These are phyloP conservation scores for Rhipidocladum racemiflorum DNA, from an alignment of 176 grass and related monocot genomes.

Conservation along the genomic window DNA sequence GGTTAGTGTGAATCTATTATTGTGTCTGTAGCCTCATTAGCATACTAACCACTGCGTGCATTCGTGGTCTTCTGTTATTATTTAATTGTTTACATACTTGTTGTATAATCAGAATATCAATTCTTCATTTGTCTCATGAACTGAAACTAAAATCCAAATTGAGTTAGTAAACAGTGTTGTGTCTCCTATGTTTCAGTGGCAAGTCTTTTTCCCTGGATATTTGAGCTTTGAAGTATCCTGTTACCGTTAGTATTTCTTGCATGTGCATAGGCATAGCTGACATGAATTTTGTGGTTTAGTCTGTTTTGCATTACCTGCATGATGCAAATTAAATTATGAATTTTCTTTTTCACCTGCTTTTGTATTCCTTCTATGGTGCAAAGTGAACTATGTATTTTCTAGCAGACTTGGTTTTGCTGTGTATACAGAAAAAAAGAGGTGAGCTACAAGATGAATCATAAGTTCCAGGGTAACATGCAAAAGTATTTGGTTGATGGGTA, in stretches of 20 bases:
- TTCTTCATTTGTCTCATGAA: not conserved
- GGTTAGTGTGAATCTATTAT: too few relatives aligned
- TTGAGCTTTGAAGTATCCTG: not conserved
- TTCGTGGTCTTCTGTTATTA: not conserved
- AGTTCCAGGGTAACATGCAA: slow-evolving; percentile 87
- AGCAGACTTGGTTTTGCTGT: slow-evolving; percentile 14
- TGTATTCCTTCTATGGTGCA: not conserved
- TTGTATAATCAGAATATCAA: not conserved
- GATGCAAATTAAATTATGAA: not conserved
- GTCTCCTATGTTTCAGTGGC: not conserved
- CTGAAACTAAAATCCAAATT: not conserved
- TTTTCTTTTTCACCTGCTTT: not conserved
- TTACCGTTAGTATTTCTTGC: not conserved
- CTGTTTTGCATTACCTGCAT: not conserved
- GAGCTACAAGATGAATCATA: slow-evolving; percentile 83
- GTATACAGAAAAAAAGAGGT: slow-evolving; percentile 64
- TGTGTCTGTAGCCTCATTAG: not conserved
- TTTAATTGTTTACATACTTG: not conserved
- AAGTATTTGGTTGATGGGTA: slow-evolving; percentile 83
- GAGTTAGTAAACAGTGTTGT: not conserved
- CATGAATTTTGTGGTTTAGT: not conserved
- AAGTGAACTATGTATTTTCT: not conserved
- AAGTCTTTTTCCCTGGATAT: not conserved
- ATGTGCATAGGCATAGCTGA: not conserved
- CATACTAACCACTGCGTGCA: not conserved